Base-by-base conservation (phyloP, 768 basidiomycete genomes). In the Lactifluus subvellereus region DNA sequence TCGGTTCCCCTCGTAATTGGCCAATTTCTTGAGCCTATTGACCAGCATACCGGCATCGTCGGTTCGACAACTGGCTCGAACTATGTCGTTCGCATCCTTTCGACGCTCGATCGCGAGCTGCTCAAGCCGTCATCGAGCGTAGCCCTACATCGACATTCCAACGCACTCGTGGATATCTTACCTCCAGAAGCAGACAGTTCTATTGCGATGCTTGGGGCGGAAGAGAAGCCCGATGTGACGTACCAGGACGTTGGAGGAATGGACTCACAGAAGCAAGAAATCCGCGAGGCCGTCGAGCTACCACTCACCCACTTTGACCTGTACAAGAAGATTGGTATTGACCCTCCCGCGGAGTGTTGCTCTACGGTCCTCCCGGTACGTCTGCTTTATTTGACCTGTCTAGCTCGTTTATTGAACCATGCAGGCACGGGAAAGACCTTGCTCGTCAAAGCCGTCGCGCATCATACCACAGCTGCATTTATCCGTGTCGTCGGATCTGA, bases 291-390 rank as follows among this genome's bases (percentile, higher is more conserved):
- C 5, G 97, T 99, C 35, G 97, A 99, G 74, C 81, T 99, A 22
- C 97, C 97, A 30, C 78, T 93, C 58, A 93, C 89, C n/a, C 89
- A 99, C 75, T 96, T 96, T 73, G 96, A 99, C 71, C 78, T 99
- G 48, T 99, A 98, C 82, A 92, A 92, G 79, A 98, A 98, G 79
- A 99, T 99, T 71, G 97, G 97, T 68, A 99, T 99, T 67, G 96
- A 99, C 77, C 97, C 97, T 3, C 97, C 61, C 84, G 97, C 30
- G 97, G 97, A 77, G 97, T 99, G 2, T 77, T 99, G 59, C 81
- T 99, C 14, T 98, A 97, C 71, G 97, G 97, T 1, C 97, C 97
- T 38, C 97, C 97, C 71, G 96, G 95, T 90, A 71, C 54, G 50
- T 37, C 27, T 7, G 33, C 8, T 33, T 16, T 22, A 13, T 40